Evolutionary conservation across 257 asterid genomes (phyloP).

Genomic region (Solanum sparsipilum): DNA sequence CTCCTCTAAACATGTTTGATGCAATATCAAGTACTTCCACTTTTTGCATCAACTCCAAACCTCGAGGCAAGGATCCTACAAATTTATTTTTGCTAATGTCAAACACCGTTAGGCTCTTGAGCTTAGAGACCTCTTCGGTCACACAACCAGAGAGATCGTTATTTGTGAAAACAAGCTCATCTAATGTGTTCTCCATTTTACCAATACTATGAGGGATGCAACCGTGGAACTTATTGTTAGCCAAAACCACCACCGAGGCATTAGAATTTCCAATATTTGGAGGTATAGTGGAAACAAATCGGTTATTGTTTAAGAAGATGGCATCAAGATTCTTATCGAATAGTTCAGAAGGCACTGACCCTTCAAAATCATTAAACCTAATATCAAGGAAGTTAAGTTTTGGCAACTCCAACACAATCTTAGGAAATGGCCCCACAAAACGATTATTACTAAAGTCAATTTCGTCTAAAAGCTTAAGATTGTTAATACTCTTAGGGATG

Average conservation of each 20-base stretch:
- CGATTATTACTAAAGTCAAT: constrained; percentile 84
- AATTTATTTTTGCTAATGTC: constrained; percentile 48
- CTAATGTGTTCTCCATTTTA: constrained; percentile 43
- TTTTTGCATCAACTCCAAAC: constrained; percentile 34
- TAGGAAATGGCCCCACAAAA: constrained; percentile 71
- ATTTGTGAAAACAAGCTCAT: constrained; percentile 33
- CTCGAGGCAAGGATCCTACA: constrained; percentile 45
- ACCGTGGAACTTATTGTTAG: constrained; percentile 47
- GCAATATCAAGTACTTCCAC: constrained; percentile 28
- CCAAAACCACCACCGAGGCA: constrained; percentile 49
- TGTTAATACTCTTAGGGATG: constrained; percentile 41
- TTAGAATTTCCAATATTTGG: constrained; percentile 66
- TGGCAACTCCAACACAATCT: constrained; percentile 41
- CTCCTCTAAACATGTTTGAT: constrained; percentile 37
- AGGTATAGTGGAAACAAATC: constrained; percentile 42
- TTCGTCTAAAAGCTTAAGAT: constrained; percentile 40
- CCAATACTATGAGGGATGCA: constrained; percentile 71
- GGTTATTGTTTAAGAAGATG: constrained; percentile 50
- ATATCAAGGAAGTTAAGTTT: constrained; percentile 59
- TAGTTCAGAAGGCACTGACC: constrained; percentile 36
- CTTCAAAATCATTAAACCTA: constrained; percentile 83
- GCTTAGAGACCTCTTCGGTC: constrained; percentile 54
- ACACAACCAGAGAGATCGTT: constrained; percentile 64
- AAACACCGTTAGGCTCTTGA: constrained; percentile 30
- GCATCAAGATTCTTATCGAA: constrained; percentile 42